Evolutionary conservation across 2,329 filamentous ascomycete genomes (phyloP), one percentile per base, ranked within the genome.

Genomic region (Diaporthe sp.): DNA sequence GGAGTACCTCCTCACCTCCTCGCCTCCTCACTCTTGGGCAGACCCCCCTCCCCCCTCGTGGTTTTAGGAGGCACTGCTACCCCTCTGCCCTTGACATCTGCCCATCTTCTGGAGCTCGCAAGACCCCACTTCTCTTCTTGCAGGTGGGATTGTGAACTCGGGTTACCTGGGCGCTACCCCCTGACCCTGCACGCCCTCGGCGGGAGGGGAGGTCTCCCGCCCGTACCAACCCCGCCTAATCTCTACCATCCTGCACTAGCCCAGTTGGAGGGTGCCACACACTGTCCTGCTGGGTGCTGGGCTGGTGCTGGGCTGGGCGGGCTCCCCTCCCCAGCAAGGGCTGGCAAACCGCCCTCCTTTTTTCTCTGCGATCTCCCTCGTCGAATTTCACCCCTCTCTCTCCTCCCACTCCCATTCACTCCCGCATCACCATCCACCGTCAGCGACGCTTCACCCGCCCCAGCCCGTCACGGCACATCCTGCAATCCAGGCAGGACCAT

Each of bases 351-450:
- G 76, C 71, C 75, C 69, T 73, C 76, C 74, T 74, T 76, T 78
- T 77, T 75, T 76, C 73, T 75, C 75, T 71, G 75, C 76, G 76
- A 77, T 77, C 79, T 78, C 76, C 75, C 76, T 77, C 77, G 79
- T 78, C 78, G 75, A 77, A 78, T 76, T 79, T 77, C 77, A 78
- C 78, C 75, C 79, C 79, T 78, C 78, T 66, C 75, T 77, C 80
- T 79, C 75, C 73, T 74, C 74, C 80, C 77, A 75, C 76, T 75
- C 75, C 77, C 75, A 75, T 78, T 73, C 77, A 77, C 76, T 78
- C 77, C 79, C 72, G 76, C 77, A 76, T 78, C 70, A 61, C 59
- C 44, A 71, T 25, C 19, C 44, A 61, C 35, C 70, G 51, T 44
- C 70, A 71, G 35, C 70, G 59, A 63, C 56, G 75, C 78, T 76